Evolutionary conservation across 305 asterid species (phyloP), one percentile per base, ranked within the genome.

Genomic region (Petunia hybrid): DNA sequence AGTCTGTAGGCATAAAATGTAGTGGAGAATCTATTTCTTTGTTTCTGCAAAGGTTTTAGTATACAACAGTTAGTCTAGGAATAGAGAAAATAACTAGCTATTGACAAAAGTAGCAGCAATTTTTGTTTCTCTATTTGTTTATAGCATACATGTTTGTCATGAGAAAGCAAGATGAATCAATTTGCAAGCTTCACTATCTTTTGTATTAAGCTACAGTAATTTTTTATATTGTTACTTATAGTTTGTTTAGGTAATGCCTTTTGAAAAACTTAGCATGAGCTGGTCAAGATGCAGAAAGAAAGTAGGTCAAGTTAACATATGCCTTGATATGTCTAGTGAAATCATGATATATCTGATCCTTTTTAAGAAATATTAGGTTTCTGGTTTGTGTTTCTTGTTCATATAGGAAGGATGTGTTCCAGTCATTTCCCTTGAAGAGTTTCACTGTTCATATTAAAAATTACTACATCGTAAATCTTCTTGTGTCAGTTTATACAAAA

Each of bases 11-110:
- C 63, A 57, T 55, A 62, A 76, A 39, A 14, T 48, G 80, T 65
- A 65, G 82, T 48, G 1, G 9, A 65, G 66, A 79, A 35, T 64
- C 16, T 38, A 57, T 66, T 66, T 65, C 62, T 36, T 79, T 36
- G 64, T 57, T 79, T 79, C 73, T 79, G 77, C 67, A 39, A 57
- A 79, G 77, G 22, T 66, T 66, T 79, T 66, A 41, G 63, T 79
- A 66, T 66, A 66, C 67, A 66, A 56, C 77, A 66, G 43, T 53
- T 65, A 79, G 51, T 56, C 76, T 41, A 79, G 82, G 55, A 79
- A 51, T 73, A 73, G 78, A 73, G 78, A 36, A 78, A 43, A 79
- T 43, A 61, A 77, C 73, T 43, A 43, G 68, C 46, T 79, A 66
- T 79, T 51, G 55, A 66, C 82, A 51, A 79, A 38, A 36, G 43